Evolutionary conservation across 2,329 filamentous ascomycete genomes (phyloP).

Genomic region (Dryadomyces sulphureus): DNA sequence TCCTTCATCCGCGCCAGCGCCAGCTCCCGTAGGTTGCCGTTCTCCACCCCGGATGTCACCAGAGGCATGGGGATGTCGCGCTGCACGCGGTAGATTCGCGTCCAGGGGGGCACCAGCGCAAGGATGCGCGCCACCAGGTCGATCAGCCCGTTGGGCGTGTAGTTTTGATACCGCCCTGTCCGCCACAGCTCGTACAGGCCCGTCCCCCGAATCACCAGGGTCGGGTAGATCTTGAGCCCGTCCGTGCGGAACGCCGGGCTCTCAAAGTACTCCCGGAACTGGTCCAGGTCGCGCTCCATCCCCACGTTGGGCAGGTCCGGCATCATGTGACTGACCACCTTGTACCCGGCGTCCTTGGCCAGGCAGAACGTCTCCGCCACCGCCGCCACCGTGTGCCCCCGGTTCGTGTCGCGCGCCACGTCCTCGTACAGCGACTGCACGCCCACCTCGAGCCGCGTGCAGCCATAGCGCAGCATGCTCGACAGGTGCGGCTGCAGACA

Average conservation of each 20-base stretch:
- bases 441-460: conserved; percentile 84
- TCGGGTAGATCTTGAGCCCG: conserved; percentile 95
- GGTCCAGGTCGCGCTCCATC: conserved; percentile 93
- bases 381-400: conserved; percentile 87
- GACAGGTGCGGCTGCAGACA: conserved; percentile 90
- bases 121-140: conserved; percentile 94
- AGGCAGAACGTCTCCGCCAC: conserved; percentile 94
- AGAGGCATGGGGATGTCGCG: conserved; percentile 99
- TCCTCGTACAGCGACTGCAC: conserved; percentile 97
- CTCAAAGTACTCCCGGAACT: conserved; percentile 96
- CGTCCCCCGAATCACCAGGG: conserved; percentile 89
- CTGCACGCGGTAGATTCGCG: conserved; percentile 94
- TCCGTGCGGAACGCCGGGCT: conserved; percentile 93
- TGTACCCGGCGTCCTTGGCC: conserved; percentile 97
- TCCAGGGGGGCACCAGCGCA: conserved; percentile 91
- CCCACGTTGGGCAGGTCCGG: conserved; percentile 94
- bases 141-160: conserved; percentile 91
- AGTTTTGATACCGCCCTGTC: conserved; percentile 94
- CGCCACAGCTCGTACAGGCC: conserved; percentile 96
- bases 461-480: conserved; percentile 95
- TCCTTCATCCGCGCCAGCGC: conserved; percentile 98
- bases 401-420: conserved; percentile 93
- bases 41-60: conserved; percentile 96
- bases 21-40: conserved; percentile 87
- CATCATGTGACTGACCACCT: conserved; percentile 99